Conservation (phyloP, 2,329 filamentous ascomycete species). For the Cladophialophora yegresii region DNA sequence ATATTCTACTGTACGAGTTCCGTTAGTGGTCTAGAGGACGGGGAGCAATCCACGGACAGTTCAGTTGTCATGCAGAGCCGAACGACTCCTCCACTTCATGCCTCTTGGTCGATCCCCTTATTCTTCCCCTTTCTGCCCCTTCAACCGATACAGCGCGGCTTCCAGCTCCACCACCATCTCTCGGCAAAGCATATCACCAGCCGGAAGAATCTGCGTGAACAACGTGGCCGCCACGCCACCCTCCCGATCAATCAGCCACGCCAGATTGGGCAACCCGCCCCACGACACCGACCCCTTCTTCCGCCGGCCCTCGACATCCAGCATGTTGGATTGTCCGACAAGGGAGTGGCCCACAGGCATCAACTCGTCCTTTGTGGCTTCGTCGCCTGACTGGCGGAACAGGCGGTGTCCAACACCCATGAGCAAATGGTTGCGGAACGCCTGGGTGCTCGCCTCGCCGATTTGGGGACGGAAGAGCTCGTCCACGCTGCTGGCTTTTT, state of each 20-base stretch:
- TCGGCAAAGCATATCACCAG: slow-evolving; percentile 22
- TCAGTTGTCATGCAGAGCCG: no score
- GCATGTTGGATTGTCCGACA: slow-evolving; percentile 15
- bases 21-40: no score
- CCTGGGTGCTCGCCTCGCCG: slow-evolving; percentile 39
- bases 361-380: neutral
- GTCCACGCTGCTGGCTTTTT: slow-evolving; percentile 60
- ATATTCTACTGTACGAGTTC: no score
- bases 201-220: slow-evolving; percentile 33
- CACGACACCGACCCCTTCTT: slow-evolving; percentile 30
- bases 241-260: slow-evolving; percentile 34
- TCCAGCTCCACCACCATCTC: slow-evolving; percentile 18
- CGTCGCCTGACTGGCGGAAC: slow-evolving; percentile 1
- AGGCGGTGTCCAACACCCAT: neutral
- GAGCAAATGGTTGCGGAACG: slow-evolving; percentile 3
- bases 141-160: slow-evolving; percentile 8
- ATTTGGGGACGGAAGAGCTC: slow-evolving; percentile 49
- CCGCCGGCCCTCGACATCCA: slow-evolving; percentile 15
- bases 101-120: neutral
- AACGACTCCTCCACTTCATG: neutral
- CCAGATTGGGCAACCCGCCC: slow-evolving; percentile 35
- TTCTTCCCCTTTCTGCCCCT: neutral
- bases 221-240: slow-evolving; percentile 29
- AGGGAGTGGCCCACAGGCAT: slow-evolving; percentile 16
- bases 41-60: no score